phyloP scores from a whole-genome alignment of 176 grass and related monocot genomes.

The Thalia dealbata region DNA sequence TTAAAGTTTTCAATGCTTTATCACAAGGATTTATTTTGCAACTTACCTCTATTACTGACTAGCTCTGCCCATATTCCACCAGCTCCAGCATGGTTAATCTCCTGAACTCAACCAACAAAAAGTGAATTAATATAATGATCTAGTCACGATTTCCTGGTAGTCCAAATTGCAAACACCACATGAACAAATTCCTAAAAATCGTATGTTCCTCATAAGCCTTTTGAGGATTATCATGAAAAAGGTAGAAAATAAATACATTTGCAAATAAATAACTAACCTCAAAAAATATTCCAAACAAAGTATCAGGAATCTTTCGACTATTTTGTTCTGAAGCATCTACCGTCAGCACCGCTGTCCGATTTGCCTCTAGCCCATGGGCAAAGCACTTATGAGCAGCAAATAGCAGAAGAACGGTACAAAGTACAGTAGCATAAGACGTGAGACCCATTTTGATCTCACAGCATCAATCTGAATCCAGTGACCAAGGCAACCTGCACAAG shows the following conservation, averaged over 20 bases:
- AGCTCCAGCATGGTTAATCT: slow-evolving; percentile 97
- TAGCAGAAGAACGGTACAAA: slow-evolving; percentile 19
- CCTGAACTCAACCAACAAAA: slow-evolving; percentile 32
- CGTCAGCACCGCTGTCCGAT: slow-evolving; percentile 27
- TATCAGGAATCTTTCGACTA: slow-evolving; percentile 45
- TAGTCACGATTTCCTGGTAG: background rate
- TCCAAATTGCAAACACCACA: too few species aligned
- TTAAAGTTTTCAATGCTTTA: background rate
- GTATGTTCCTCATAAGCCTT: background rate
- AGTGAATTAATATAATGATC: background rate
- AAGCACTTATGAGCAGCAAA: slow-evolving; percentile 23
- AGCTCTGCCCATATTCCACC: slow-evolving; percentile 95
- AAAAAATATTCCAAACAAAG: slow-evolving; percentile 72
- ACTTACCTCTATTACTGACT: slow-evolving; percentile 80
- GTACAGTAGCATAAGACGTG: background rate
- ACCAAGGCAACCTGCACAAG: slow-evolving; percentile 14
- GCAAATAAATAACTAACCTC: slow-evolving; percentile 41
- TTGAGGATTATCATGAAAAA: background rate
- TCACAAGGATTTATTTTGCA: slow-evolving; percentile 7
- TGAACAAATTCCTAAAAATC: background rate
- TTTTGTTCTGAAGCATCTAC: slow-evolving; percentile 42
- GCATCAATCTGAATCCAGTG: background rate
- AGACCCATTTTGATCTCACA: slow-evolving; percentile 22
- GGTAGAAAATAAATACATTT: background rate
- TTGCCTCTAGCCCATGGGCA: slow-evolving; percentile 22